phyloP scores from a whole-genome alignment of 768 basidiomycete species.

The Trichaptum fuscoviolaceum region DNA sequence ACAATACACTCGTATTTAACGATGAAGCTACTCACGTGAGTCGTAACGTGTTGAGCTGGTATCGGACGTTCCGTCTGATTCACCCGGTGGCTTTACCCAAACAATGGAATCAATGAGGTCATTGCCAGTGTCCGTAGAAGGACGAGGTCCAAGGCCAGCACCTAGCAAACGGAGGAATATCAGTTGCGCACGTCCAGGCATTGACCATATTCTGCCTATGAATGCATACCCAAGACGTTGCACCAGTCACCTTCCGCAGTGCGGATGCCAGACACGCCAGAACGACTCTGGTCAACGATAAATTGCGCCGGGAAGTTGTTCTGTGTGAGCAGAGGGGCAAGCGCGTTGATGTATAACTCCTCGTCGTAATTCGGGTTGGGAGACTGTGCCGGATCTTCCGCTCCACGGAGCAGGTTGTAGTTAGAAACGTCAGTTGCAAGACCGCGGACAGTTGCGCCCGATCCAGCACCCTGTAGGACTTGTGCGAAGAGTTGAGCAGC shows the following conservation, averaged over 20 bases:
- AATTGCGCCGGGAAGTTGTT: conserved; percentile 16
- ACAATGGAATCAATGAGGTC: conserved; percentile 31
- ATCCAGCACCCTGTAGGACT: conserved; percentile 14
- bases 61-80: conserved; percentile 35
- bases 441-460: conserved; percentile 18
- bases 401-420: conserved; percentile 19
- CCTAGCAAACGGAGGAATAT: conserved; percentile 4
- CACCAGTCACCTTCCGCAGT: conserved; percentile 21
- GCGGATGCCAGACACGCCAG: conserved; percentile 19
- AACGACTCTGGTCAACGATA: conserved; percentile 23
- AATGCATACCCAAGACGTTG: conserved; percentile 17
- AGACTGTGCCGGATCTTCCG: conserved; percentile 19
- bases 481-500: conserved; percentile 19
- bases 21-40: conserved; percentile 6
- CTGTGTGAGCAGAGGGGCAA: conserved; percentile 14
- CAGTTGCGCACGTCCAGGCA: neutral
- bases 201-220: neutral
- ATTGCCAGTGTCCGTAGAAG: conserved; percentile 26
- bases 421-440: conserved; percentile 24
- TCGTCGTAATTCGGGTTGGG: conserved; percentile 21
- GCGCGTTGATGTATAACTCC: conserved; percentile 16
- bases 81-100: conserved; percentile 39
- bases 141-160: conserved; percentile 31
- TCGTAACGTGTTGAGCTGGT: conserved; percentile 28
- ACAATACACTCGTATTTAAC: neutral